Conservation (phyloP, 2,329 filamentous ascomycete genomes). For the Colletotrichum melonis region DNA sequence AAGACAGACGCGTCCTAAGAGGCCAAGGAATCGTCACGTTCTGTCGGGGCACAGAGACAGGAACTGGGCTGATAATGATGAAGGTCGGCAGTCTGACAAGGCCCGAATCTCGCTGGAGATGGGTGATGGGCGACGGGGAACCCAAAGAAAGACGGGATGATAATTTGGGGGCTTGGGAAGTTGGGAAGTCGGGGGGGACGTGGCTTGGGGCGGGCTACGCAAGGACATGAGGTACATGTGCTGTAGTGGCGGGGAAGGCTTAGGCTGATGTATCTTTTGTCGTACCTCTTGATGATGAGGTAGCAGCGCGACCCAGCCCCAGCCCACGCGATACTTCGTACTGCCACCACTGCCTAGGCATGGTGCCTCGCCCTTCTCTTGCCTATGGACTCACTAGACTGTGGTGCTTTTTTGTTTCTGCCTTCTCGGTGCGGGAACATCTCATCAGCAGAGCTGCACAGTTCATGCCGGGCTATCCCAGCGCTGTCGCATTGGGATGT, state of each 20-base stretch:
- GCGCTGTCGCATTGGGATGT: neutral
- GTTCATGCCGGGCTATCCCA: constrained; percentile 5
- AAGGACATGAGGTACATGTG: neutral
- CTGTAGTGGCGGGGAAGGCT: neutral
- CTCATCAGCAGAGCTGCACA: constrained; percentile 16
- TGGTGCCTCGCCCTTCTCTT: neutral
- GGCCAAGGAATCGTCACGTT: neutral
- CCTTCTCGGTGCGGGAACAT: neutral
- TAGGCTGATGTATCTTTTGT: neutral
- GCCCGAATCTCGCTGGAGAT: constrained; percentile 22
- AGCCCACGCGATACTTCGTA: neutral
- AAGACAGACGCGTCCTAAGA: neutral
- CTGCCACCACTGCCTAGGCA: too few species aligned
- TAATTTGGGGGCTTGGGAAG: constrained; percentile 33
- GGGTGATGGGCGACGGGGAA: constrained; percentile 11
- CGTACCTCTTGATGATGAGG: neutral
- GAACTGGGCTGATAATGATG: constrained; percentile 15
- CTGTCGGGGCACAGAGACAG: constrained; percentile 2
- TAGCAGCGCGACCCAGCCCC: neutral
- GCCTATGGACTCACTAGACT: neutral
- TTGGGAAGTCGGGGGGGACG: neutral
- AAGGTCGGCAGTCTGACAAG: constrained; percentile 15
- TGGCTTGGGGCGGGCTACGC: constrained; percentile 22
- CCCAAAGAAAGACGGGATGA: constrained; percentile 28
- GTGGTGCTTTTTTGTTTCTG: too few species aligned